Base-by-base conservation (phyloP, 768 basidiomycete genomes). In the Serendipita vermifera region DNA sequence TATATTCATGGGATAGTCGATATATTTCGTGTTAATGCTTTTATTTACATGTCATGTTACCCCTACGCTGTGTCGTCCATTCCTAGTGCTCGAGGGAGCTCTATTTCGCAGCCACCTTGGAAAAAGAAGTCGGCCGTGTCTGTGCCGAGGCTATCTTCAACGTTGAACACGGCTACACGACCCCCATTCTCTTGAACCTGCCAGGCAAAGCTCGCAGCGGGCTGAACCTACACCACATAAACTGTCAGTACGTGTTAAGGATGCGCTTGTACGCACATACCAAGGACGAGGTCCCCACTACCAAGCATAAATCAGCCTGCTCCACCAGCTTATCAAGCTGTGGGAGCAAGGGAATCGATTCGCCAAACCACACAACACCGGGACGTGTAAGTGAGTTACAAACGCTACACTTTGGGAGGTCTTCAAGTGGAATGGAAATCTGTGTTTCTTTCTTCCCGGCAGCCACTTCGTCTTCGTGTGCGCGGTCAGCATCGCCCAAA, bases 331-430 rank as follows among this genome's bases (percentile, higher is more conserved):
- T 57, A 38, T 72, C 66, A 53, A 78, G 77, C 26, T 64, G 59
- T 17, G 70, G 64, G 56, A 77, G n/a, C 7, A 71, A 61, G 9
- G 65, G 59, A 1, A 75, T 72, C 33, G 17, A 60, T 61, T 81
- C 79, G 2, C 74, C 76, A 59, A 81, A 82, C 78, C 79, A 81
- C 1, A 80, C 77, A 3, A 80, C 77, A 3, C 73, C 78, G 4
- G 79, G 77, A 20, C 78, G 68, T 1, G 71, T 67, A 13, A 80
- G 68, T 7, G 65, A 63, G 3, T 68, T 67, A 40, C 77, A 79
- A 22, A 48, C 64, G 59, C 51, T 5, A 38, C 58, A 9, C 57
- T 29, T 61, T 2, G 77, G 78, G 1, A 81, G 65, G 7, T 70
- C 60, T 3, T 67, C 62, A 6, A 65, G 43, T 1, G 72, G 68